phyloP scores from a whole-genome alignment of 2,329 filamentous ascomycete species.

The Epichloe festucae region DNA sequence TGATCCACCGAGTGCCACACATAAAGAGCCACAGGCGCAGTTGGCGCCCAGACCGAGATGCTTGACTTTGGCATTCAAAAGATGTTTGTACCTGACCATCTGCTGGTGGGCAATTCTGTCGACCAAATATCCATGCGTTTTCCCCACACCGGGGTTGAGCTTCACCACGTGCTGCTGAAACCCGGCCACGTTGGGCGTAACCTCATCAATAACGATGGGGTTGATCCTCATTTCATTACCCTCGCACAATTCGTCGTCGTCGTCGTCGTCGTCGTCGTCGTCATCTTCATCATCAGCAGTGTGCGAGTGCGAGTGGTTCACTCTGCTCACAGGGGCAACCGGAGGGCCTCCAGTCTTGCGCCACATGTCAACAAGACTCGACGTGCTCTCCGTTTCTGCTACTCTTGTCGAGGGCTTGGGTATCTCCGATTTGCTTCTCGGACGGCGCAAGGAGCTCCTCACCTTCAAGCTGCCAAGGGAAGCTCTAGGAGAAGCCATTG shows the following conservation, averaged over 20 bases:
- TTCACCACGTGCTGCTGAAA: slow-evolving; percentile 63
- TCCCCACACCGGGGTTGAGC: slow-evolving; percentile 57
- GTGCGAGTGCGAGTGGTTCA: slow-evolving; percentile 3
- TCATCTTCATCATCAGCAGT: not conserved
- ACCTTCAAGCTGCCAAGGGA: slow-evolving; percentile 29
- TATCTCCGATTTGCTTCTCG: slow-evolving; percentile 41
- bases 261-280: slow-evolving; percentile 16
- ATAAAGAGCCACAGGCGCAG: slow-evolving; percentile 51
- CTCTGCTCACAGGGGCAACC: slow-evolving; percentile 32
- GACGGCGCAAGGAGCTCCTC: slow-evolving; percentile 37
- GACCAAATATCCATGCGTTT: slow-evolving; percentile 48
- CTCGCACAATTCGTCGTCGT: slow-evolving; percentile 43
- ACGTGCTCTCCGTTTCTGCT: slow-evolving; percentile 21
- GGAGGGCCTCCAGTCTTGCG: slow-evolving; percentile 41
- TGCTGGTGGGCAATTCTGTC: slow-evolving; percentile 78
- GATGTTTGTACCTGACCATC: slow-evolving; percentile 61
- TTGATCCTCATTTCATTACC: slow-evolving; percentile 51
- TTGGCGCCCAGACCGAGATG: slow-evolving; percentile 50
- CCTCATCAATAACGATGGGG: slow-evolving; percentile 50
- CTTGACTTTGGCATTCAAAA: slow-evolving; percentile 57
- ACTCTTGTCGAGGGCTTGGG: slow-evolving; percentile 23
- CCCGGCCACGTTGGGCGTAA: slow-evolving; percentile 60
- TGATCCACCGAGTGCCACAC: slow-evolving; percentile 54
- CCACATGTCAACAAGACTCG: slow-evolving; percentile 36
- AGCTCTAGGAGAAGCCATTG: slow-evolving; percentile 40